Evolutionary conservation across 1,139 yeast genomes (phyloP).

Genomic region (Magnusiomyces sp.): DNA sequence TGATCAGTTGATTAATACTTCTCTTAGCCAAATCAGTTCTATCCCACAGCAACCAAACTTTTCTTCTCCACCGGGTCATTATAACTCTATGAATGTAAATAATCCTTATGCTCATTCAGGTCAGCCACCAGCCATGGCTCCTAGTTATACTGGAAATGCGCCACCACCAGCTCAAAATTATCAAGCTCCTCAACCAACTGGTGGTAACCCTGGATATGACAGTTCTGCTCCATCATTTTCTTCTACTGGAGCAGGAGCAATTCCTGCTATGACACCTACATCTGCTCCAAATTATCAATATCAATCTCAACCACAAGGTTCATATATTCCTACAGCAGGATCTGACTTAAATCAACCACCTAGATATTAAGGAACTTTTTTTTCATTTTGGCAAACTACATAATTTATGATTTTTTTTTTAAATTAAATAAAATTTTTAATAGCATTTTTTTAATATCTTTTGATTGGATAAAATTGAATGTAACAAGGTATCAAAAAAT

Average conservation of each 20-base stretch:
- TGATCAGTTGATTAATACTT: slow-evolving; percentile 55
- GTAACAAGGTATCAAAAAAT: no score
- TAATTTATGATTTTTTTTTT: neutral
- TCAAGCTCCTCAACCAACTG: neutral
- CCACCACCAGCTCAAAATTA: neutral
- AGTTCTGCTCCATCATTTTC: neutral
- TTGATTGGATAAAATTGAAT: no score
- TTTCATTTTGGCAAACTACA: no score
- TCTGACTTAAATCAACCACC: neutral
- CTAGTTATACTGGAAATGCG: neutral
- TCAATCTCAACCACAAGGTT: slow-evolving; percentile 2
- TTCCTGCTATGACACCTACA: no score
- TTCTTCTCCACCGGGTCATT: slow-evolving; percentile 1
- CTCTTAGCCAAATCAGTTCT: slow-evolving; percentile 23
- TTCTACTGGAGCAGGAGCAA: no score
- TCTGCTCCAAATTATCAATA: neutral
- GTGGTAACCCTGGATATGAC: neutral
- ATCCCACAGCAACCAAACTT: neutral
- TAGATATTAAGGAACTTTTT: no score
- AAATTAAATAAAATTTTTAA: neutral
- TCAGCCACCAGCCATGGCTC: neutral
- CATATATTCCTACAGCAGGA: neutral
- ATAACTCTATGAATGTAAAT: neutral
- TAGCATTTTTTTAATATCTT: neutral
- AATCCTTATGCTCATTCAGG: neutral